A percentile compares a stretch with the other conserved stretches of the same genome.
phyloP scores from a whole-genome alignment of 768 basidiomycete species.

The Calocybe gangraenosa region DNA sequence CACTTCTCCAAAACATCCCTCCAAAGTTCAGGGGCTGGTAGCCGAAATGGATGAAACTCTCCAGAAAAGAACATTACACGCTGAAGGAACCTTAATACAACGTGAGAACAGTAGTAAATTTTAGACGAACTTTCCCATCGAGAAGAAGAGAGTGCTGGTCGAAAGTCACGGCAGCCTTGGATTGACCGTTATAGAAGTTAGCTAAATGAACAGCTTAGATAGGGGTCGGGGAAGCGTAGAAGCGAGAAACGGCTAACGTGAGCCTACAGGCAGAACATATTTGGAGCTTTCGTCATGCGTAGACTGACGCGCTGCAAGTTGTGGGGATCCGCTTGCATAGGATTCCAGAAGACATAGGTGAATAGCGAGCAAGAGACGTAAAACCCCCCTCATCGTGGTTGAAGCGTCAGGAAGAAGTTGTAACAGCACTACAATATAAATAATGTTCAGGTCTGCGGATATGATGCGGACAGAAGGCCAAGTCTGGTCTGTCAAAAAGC shows the following conservation, averaged over 20 bases:
- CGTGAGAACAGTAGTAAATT: background rate
- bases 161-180: constrained; percentile 27
- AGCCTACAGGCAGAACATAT: constrained; percentile 21
- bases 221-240: background rate
- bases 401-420: background rate
- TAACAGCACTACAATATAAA: constrained; percentile 5
- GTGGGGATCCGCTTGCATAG: background rate
- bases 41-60: constrained; percentile 67
- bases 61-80: constrained; percentile 56
- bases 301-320: constrained; percentile 15
- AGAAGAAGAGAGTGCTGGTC: constrained; percentile 33
- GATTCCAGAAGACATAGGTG: constrained; percentile 7
- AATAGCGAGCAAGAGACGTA: constrained; percentile 10
- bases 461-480: constrained; percentile 15
- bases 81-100: constrained; percentile 16
- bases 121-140: constrained; percentile 28
- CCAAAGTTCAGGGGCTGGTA: constrained; percentile 65
- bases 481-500: background rate
- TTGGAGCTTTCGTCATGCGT: constrained; percentile 18
- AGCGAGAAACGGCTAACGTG: constrained; percentile 9
- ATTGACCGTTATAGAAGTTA: constrained; percentile 23
- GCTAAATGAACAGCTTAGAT: constrained; percentile 3
- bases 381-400: constrained; percentile 11
- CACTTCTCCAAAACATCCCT: constrained; percentile 60
- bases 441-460: constrained; percentile 3